These are phyloP conservation scores for Solanum etuberosum DNA, from an alignment of 257 asterid species.

Conservation along the genomic window DNA sequence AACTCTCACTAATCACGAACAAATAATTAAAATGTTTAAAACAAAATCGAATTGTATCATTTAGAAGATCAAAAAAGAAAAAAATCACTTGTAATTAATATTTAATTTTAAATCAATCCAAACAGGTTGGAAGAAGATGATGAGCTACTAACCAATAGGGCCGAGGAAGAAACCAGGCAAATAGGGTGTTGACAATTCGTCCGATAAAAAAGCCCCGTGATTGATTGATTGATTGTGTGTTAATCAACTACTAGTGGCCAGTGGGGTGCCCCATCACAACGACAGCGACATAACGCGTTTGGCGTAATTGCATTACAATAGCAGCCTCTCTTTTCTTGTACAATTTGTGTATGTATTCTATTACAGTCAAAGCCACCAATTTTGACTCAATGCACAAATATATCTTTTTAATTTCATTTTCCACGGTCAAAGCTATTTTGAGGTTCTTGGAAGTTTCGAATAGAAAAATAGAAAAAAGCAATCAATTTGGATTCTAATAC, in stretches of 20 bases:
- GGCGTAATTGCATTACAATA: not conserved
- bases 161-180: not conserved
- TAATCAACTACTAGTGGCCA: not conserved
- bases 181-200: not conserved
- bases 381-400: constrained; percentile 7
- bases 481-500: too few relatives aligned
- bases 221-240: not conserved
- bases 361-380: constrained; percentile 25
- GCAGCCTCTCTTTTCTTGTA: not conserved
- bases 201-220: not conserved
- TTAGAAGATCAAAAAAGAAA: not conserved
- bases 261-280: not conserved
- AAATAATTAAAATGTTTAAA: not conserved
- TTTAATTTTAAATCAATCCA: too few relatives aligned
- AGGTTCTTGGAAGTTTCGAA: constrained; percentile 1
- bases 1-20: not conserved
- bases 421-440: constrained; percentile 11
- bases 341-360: not conserved
- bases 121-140: rapidly evolving
- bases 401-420: not conserved
- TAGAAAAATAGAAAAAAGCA: not conserved
- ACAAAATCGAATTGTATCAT: not conserved
- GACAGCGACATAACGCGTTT: constrained; percentile 18
- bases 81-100: not conserved
- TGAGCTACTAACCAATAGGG: not conserved